A percentile compares a stretch with the other conserved stretches of the same genome.
Evolutionary conservation across 2,329 filamentous ascomycete species (phyloP).

Genomic region (Dactylellina leptospora): DNA sequence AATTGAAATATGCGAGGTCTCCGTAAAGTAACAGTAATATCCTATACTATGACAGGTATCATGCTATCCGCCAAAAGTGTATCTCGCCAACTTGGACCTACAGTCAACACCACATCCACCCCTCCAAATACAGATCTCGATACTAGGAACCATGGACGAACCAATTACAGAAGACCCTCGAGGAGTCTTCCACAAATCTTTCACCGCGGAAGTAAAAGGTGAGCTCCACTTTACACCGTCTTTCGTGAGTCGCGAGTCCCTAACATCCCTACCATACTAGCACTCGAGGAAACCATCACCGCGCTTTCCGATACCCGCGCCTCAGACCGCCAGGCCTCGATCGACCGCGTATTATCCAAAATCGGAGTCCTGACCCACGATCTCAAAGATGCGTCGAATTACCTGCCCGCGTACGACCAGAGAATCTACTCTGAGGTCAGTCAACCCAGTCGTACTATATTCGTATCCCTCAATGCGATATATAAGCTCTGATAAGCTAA

Average conservation of each 20-base stretch:
- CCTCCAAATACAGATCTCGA: slow-evolving; percentile 10
- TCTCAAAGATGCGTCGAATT: slow-evolving; percentile 82
- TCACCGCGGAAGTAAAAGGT: slow-evolving; percentile 22
- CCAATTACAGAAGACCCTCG: slow-evolving; percentile 1
- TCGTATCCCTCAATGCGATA: not conserved
- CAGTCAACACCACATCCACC: no score
- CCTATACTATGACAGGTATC: no score
- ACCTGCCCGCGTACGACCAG: slow-evolving; percentile 88
- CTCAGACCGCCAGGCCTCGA: slow-evolving; percentile 78
- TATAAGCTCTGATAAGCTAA: slow-evolving; percentile 1
- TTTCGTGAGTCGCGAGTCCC: no score
- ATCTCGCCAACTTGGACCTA: no score
- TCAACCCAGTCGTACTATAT: not conserved
- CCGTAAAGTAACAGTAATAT: no score
- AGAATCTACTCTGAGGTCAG: slow-evolving; percentile 80
- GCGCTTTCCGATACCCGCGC: slow-evolving; percentile 71
- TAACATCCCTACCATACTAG: no score
- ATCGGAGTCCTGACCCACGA: slow-evolving; percentile 84
- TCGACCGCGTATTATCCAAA: slow-evolving; percentile 79
- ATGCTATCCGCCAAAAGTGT: no score
- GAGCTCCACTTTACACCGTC: no score
- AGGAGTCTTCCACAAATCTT: slow-evolving; percentile 22
- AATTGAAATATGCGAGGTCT: no score
- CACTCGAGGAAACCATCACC: slow-evolving; percentile 78
- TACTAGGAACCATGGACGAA: slow-evolving; percentile 4